Evolutionary conservation across 2,329 filamentous ascomycete species (phyloP), one percentile per base, ranked within the genome.

Genomic region (Cytospora chrysosperma): DNA sequence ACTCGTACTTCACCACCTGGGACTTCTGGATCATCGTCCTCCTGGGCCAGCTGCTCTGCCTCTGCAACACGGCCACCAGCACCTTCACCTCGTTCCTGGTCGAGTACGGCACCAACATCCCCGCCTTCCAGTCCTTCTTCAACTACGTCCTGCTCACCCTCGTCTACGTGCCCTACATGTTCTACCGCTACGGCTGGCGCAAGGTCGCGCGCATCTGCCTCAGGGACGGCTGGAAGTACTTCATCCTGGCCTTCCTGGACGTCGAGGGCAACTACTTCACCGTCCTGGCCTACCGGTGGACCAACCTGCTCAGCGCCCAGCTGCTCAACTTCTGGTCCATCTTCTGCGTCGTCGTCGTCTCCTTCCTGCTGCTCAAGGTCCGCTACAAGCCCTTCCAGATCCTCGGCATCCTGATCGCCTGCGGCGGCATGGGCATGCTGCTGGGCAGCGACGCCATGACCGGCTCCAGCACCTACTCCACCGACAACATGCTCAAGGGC

Each of bases 271-370:
- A 99, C 79, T 99, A 97, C 81, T 98, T 98, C 75, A 93, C 93
- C 71, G 94, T 99, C 57, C 84, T 97, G 56, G 95, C 94, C 6
- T 99, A 98, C 80, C 85, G 90, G 65, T 88, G 96, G 81, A 97
- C 94, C 61, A 97, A 93, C 72, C 89, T 97, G 70, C 84, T 98
- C 56, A 95, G 90, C 24, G 93, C 93, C 19, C 93, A 98, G 81
- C 85, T 99, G 59, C 92, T 99, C 79, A 97, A 97, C 82, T 98
- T 98, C 80, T 98, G 94, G 94, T 91, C 93, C 70, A 98, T 99
- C 69, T 91, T 96, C 57, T 88, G 94, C 67, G 95, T 99, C 26
- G 92, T 98, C 24, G 73, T 90, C 66, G 79, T 97, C 68, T 97
- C 92, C 30, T 93, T 96, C 78, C 69, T 88, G 67, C 81, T 97